phyloP scores from a whole-genome alignment of 1,139 yeast genomes.

The Suhomyces choctaworum region DNA sequence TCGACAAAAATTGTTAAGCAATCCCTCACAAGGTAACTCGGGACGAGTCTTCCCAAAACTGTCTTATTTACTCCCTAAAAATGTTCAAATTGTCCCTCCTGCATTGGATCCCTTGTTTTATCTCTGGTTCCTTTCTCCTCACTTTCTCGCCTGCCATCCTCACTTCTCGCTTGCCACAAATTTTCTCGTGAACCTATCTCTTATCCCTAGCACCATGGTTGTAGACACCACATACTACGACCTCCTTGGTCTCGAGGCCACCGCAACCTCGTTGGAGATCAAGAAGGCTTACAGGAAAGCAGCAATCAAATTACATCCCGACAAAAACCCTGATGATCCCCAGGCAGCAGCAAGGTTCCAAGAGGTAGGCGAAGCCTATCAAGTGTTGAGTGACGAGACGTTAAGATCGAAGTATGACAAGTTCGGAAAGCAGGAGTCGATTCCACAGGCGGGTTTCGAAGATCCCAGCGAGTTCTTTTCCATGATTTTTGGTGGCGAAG shows the following conservation, averaged over 20 bases:
- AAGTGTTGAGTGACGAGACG: constrained; percentile 74
- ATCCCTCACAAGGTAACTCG: too few species aligned
- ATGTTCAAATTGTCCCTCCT: too few species aligned
- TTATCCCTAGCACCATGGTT: constrained; percentile 56
- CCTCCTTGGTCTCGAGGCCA: constrained; percentile 60
- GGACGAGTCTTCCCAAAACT: too few species aligned
- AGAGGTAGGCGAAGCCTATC: constrained; percentile 78
- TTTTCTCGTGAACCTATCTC: constrained; percentile 3
- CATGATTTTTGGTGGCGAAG: constrained; percentile 85
- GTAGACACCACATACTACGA: constrained; percentile 92
- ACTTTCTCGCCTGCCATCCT: too few species aligned
- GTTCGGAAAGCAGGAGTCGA: constrained; percentile 80
- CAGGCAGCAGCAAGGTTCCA: constrained; percentile 71
- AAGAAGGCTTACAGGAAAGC: constrained; percentile 91
- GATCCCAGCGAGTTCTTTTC: constrained; percentile 65
- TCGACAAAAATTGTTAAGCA: too few species aligned
- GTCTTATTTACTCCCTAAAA: too few species aligned
- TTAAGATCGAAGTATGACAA: constrained; percentile 78
- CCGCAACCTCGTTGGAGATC: constrained; percentile 80
- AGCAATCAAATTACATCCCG: constrained; percentile 91
- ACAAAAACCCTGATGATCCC: constrained; percentile 88
- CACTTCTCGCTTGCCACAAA: constrained; percentile 1
- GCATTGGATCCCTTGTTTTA: too few species aligned
- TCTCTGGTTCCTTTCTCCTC: too few species aligned
- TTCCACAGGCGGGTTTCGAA: constrained; percentile 81